Percentiles rank a stretch among this genome's conserved stretches.
Evolutionary conservation across 2,329 filamentous ascomycete species (phyloP).

Genomic region (Paramyrothecium roridum): DNA sequence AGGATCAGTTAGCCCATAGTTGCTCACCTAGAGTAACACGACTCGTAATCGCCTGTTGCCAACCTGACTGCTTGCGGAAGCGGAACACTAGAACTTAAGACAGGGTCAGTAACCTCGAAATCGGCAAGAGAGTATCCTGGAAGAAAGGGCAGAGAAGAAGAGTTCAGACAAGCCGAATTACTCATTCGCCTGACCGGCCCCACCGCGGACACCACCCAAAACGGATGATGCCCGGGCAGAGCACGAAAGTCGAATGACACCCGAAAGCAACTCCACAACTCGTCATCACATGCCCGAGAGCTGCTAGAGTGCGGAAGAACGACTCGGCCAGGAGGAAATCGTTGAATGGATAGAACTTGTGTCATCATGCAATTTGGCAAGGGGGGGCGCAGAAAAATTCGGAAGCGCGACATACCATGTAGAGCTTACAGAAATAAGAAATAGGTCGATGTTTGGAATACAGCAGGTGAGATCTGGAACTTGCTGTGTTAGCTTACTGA

Average conservation of each 20-base stretch:
- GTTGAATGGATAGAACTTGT: conserved; percentile 74
- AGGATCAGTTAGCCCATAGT: too few relatives aligned
- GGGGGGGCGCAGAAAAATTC: background rate
- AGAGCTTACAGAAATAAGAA: background rate
- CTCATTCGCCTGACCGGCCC: conserved; percentile 64
- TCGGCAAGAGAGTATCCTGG: background rate
- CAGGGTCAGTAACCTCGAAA: too few relatives aligned
- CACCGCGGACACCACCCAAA: conserved; percentile 39
- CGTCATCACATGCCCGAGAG: conserved; percentile 49
- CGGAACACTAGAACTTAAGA: too few relatives aligned
- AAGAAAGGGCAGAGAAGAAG: background rate
- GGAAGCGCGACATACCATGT: background rate
- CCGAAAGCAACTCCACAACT: conserved; percentile 69
- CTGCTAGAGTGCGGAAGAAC: conserved; percentile 68
- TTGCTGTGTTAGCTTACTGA: too few relatives aligned
- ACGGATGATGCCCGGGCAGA: conserved; percentile 47
- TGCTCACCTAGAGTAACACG: too few relatives aligned
- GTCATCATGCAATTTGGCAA: conserved; percentile 27
- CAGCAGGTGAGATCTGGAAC: background rate
- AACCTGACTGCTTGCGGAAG: too few relatives aligned
- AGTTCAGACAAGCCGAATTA: conserved; percentile 63
- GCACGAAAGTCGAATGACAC: conserved; percentile 63
- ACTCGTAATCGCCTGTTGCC: too few relatives aligned
- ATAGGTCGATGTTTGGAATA: too few relatives aligned
- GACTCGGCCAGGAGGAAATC: conserved; percentile 65